Evolutionary conservation across 1,284 basidiomycete genomes (phyloP), one percentile per base, ranked within the genome.

Genomic region (Mycosarcoma maydis): DNA sequence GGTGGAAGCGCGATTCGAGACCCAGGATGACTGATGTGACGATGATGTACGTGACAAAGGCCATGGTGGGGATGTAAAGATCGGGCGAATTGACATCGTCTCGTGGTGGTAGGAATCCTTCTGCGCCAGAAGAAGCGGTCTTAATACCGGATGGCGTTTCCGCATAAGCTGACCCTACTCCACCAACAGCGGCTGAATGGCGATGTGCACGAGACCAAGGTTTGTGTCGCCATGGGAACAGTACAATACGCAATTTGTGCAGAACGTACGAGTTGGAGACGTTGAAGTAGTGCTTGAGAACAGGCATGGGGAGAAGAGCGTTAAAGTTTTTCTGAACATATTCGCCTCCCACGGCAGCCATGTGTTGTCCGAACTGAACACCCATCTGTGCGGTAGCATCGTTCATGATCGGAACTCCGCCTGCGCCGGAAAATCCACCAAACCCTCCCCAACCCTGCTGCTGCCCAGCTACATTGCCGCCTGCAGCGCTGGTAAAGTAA

Each of bases 31-130:
- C 85, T 27, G 78, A 80, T 1, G 92, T 92, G 4, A 96, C 85
- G 22, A 98, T 89, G 70, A 97, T 90, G 81, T 98, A 98, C 0
- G 96, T 98, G 19, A 96, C 92, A 24, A 98, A 86, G 0, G 94
- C 91, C 95, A 98, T 98, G 17, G 89, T 86, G 5, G 96, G 95
- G 66, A 98, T 98, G 83, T 98, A 98, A 22, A 98, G 85, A 83
- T 98, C 95, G 0, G 96, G 95, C 50, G 89, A 90, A 81, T 98
- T 98, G 72, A 98, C 88, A 80, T 98, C 95, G 42, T 98, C 94
- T 51, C 95, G 84, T 0, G 95, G 96, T 3, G 92, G 85, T 52
- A 90, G 87, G 87, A 89, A 98, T 7, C 75, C 75, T 23, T 74
- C 68, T 2, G 48, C 43, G 3, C 61, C 67, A 3, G 52, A 51